These are phyloP conservation scores for Acidiella bohemica DNA, from an alignment of 495 filamentous ascomycete species.

Conservation along the genomic window DNA sequence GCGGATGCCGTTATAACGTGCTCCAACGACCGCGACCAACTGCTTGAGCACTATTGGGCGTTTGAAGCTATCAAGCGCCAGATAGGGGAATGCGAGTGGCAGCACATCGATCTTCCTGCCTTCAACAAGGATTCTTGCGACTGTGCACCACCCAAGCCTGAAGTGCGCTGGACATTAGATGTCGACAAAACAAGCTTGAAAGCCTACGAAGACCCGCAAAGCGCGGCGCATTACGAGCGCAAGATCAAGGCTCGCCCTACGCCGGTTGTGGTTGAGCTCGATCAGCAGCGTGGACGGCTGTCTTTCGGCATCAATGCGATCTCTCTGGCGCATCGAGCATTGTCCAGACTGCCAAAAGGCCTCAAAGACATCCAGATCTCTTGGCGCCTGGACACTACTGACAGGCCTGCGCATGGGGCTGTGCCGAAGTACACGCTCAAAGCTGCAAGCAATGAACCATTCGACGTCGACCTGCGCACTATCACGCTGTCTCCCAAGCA, in stretches of 20 bases:
- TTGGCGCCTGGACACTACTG: conserved; percentile 29
- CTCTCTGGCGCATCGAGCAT: conserved; percentile 44
- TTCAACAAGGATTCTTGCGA: neutral
- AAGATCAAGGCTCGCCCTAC: conserved; percentile 36
- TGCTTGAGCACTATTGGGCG: conserved; percentile 1
- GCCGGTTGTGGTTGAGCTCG: conserved; percentile 29
- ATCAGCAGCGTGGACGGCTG: conserved; percentile 9
- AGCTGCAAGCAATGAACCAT: neutral
- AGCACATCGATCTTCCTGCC: neutral
- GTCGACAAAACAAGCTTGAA: conserved; percentile 1
- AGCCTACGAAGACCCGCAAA: conserved; percentile 36
- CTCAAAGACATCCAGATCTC: neutral
- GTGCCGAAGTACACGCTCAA: conserved; percentile 2
- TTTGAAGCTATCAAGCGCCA: conserved; percentile 10
- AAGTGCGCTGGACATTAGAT: conserved; percentile 29
- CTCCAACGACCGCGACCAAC: neutral
- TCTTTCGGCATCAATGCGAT: conserved; percentile 43
- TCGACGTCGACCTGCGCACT: conserved; percentile 33
- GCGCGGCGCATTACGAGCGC: conserved; percentile 36
- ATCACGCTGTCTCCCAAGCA: conserved; percentile 41
- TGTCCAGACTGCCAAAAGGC: conserved; percentile 16
- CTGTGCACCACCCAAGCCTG: conserved; percentile 36
- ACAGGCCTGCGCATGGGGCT: too few relatives aligned
- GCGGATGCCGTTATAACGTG: neutral
- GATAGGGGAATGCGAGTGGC: conserved; percentile 3